Evolutionary conservation across 2,329 filamentous ascomycete species (phyloP), one percentile per base, ranked within the genome.

Genomic region (Nemania abortiva): DNA sequence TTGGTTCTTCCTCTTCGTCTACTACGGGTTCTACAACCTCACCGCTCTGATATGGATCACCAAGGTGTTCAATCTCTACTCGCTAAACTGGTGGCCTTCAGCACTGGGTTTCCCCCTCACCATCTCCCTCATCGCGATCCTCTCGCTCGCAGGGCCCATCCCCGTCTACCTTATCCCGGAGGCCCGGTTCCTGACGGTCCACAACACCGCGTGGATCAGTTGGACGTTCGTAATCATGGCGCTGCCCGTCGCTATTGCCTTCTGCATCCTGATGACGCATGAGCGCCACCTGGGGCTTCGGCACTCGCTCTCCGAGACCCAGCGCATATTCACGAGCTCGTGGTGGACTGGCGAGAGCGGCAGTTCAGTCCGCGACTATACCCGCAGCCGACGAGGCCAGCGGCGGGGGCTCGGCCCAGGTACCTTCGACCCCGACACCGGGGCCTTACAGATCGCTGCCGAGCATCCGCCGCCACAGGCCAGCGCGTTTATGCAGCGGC

Each of bases 181-280:
- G 56, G 81, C 85, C 1, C 83, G 83, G 58, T 88, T 85, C 56
- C 79, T 91, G 53, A 88, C 86, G 10, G 77, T 82, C 7, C 88
- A 91, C 79, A 92, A 92, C 77, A 91, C 90, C 1, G 84, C 86
- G 1, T 92, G 90, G 90, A 89, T 91, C 70, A 86, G 87, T 9
- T 91, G 90, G 87, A 91, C 89, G 0, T 92, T 92, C 78, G 83
- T 90, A 75, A 89, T 89, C 74, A 92, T 92, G 90, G 88, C 89
- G 50, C 84, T 91, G 81, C 90, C 90, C 1, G 88, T 91, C n/a
- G 83, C 87, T 54, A 88, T 90, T 66, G 89, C 90, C 20, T 89
- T 90, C 75, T 79, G 85, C 66, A 90, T 91, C 71, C 83, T 92
- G 22, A 85, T 90, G 76, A 87, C 85, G 39, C 88, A 90, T 68